Base-by-base conservation (phyloP, 1,284 basidiomycete species). In the Puccinia novopanici region DNA sequence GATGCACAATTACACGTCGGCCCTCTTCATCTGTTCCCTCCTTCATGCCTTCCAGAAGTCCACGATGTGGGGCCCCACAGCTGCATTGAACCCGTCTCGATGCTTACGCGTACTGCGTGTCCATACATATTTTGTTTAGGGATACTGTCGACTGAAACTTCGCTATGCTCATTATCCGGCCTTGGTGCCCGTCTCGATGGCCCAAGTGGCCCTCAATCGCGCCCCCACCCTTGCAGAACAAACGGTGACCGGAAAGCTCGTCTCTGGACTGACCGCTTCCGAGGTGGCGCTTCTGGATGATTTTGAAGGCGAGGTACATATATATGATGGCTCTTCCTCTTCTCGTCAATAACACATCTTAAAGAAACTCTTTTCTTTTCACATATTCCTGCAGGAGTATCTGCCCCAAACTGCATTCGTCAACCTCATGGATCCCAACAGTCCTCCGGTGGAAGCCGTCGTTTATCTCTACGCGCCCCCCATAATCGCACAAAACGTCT, bases 111-210 rank as follows among this genome's bases (percentile, higher is more conserved):
- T n/a, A n/a, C n/a, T n/a, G n/a, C n/a, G 19, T 40, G 10, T 3
- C 22, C 34, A 4, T 13, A 22, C 30, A 72, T 52, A 48, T 48
- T 5, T 75, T 15, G 6, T 24, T 15, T 63, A 75, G 73, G 59
- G 59, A 19, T 63, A 75, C 45, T 75, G 55, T 50, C 8, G 73
- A 34, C 42, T 75, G 27, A 45, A 75, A 61, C 30, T 75, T 61
- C 73, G 55, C n/a, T 40, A 61, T 61, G 73, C 57, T 42, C 55
- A 75, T 50, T 75, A 75, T 48, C 73, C 73, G 40, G 73, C 34
- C 27, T n/a, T 63, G 40, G 9, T 75, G 9, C 57, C 73, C 15
- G 52, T 42, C 22, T 75, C 73, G 34, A 24, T 34, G 17, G 73
- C 73, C 24, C 22, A 61, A 68, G 42, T 45, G 27, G 67, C 30